Evolutionary conservation across 2,329 filamentous ascomycete genomes (phyloP).

Genomic region (Metarhizium sp.): DNA sequence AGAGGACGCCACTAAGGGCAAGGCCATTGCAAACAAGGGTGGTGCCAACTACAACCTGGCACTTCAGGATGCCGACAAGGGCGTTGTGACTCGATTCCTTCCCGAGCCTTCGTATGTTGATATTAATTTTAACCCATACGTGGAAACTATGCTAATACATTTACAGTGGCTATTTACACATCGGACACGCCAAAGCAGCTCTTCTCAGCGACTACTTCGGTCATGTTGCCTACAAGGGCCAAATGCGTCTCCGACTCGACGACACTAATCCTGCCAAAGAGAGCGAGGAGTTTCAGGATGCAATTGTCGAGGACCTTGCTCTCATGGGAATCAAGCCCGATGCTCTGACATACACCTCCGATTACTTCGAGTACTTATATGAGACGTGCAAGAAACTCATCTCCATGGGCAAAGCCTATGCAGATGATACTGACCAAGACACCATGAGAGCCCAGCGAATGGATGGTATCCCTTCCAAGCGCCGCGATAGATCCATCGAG

Average conservation of each 20-base stretch:
- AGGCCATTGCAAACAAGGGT: slow-evolving; percentile 65
- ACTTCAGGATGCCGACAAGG: slow-evolving; percentile 74
- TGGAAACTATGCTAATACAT: slow-evolving; percentile 4
- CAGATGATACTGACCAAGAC: slow-evolving; percentile 87
- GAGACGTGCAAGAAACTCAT: slow-evolving; percentile 78
- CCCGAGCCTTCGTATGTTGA: slow-evolving; percentile 75
- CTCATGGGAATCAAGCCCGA: slow-evolving; percentile 91
- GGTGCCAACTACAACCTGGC: slow-evolving; percentile 86
- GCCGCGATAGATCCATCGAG: slow-evolving; percentile 69
- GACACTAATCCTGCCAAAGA: slow-evolving; percentile 97
- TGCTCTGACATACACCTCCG: slow-evolving; percentile 78
- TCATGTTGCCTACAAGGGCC: slow-evolving; percentile 86
- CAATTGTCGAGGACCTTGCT: slow-evolving; percentile 83
- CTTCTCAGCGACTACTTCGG: slow-evolving; percentile 95
- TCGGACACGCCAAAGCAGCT: slow-evolving; percentile 90
- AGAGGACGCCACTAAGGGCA: slow-evolving; percentile 56
- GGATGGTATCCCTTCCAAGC: slow-evolving; percentile 72
- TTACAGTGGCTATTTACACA: slow-evolving; percentile 72
- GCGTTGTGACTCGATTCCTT: slow-evolving; percentile 85
- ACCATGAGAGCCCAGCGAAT: slow-evolving; percentile 78
- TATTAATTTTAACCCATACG: not conserved
- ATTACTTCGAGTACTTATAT: slow-evolving; percentile 92
- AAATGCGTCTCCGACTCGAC: slow-evolving; percentile 84
- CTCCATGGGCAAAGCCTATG: slow-evolving; percentile 79
- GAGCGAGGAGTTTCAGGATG: slow-evolving; percentile 91